Percentiles rank a stretch among this genome's conserved stretches.
Conservation (phyloP, 2,329 filamentous ascomycete genomes). For the Pseudogymnoascus sp. region DNA sequence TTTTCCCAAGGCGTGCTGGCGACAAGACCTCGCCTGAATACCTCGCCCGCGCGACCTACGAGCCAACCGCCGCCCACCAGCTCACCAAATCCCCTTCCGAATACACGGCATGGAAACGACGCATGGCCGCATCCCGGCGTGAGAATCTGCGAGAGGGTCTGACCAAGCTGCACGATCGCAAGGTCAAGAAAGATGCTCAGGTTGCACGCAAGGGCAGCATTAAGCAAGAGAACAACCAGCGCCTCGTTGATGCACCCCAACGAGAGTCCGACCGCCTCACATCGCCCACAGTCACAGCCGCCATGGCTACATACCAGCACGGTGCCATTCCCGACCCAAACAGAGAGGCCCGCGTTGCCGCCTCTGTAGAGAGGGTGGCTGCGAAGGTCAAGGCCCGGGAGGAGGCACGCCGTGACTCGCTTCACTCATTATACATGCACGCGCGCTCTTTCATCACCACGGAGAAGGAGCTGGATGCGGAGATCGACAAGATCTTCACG, state of each 20-base stretch:
- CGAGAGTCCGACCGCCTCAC: slow-evolving; percentile 72
- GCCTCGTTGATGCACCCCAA: slow-evolving; percentile 55
- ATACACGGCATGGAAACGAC: slow-evolving; percentile 55
- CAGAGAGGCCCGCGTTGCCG: slow-evolving; percentile 48
- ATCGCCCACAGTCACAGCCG: slow-evolving; percentile 53
- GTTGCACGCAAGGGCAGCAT: slow-evolving; percentile 35
- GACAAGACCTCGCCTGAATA: slow-evolving; percentile 58
- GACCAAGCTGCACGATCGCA: slow-evolving; percentile 59
- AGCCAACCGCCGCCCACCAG: slow-evolving; percentile 34
- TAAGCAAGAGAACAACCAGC: slow-evolving; percentile 42
- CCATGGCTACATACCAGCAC: slow-evolving; percentile 42
- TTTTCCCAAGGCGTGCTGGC: slow-evolving; percentile 58
- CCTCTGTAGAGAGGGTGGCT: slow-evolving; percentile 35
- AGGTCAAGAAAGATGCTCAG: slow-evolving; percentile 38
- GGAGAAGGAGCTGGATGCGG: slow-evolving; percentile 65
- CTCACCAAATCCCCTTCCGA: slow-evolving; percentile 23
- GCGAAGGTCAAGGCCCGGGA: slow-evolving; percentile 44
- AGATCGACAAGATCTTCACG: slow-evolving; percentile 71
- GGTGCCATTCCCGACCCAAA: slow-evolving; percentile 53
- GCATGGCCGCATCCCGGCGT: slow-evolving; percentile 66
- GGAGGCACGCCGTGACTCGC: slow-evolving; percentile 56
- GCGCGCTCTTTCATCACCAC: slow-evolving; percentile 80
- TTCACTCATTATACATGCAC: slow-evolving; percentile 86
- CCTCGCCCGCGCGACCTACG: slow-evolving; percentile 50
- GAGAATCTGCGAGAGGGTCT: slow-evolving; percentile 67